A percentile compares a stretch with the other conserved stretches of the same genome.
Evolutionary conservation across 441 rosid species (phyloP).

Genomic region (Erodium moschatum): DNA sequence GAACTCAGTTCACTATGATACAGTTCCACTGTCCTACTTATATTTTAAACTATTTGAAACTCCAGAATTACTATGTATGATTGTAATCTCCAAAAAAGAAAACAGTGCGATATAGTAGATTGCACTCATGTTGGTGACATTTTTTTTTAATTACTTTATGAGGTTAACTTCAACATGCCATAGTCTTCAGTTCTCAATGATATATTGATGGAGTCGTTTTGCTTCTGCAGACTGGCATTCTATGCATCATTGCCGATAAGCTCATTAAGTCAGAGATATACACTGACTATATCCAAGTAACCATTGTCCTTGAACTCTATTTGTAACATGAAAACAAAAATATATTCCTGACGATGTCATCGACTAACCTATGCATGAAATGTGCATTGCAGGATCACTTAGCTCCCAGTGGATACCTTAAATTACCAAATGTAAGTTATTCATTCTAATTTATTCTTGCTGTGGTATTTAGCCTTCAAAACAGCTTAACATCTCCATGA

Average conservation of each 20-base stretch:
- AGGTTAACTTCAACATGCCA: background rate
- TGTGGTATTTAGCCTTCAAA: background rate
- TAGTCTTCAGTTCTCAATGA: slow-evolving; percentile 4
- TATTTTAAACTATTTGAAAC: background rate
- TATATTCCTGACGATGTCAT: slow-evolving; percentile 7
- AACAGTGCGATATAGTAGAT: background rate
- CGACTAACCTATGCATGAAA: slow-evolving; percentile 5
- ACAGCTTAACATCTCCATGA: background rate
- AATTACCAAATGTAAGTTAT: slow-evolving; percentile 57
- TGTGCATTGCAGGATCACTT: slow-evolving; percentile 49
- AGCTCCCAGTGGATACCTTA: slow-evolving; percentile 75
- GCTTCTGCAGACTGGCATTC: slow-evolving; percentile 44
- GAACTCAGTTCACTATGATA: too few relatives aligned
- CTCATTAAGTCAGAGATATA: slow-evolving; percentile 51
- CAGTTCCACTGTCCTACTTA: too few relatives aligned
- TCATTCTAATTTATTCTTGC: background rate
- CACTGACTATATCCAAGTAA: slow-evolving; percentile 55
- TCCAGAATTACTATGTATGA: background rate
- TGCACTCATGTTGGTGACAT: background rate
- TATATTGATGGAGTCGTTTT: slow-evolving; percentile 8
- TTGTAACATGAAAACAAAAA: background rate
- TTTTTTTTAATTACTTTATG: background rate
- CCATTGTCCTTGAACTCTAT: slow-evolving; percentile 12
- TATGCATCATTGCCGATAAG: slow-evolving; percentile 41
- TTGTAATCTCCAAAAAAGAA: background rate